Conservation (phyloP, 1,139 yeast genomes). For the Protomyces lactucae-debilis region DNA sequence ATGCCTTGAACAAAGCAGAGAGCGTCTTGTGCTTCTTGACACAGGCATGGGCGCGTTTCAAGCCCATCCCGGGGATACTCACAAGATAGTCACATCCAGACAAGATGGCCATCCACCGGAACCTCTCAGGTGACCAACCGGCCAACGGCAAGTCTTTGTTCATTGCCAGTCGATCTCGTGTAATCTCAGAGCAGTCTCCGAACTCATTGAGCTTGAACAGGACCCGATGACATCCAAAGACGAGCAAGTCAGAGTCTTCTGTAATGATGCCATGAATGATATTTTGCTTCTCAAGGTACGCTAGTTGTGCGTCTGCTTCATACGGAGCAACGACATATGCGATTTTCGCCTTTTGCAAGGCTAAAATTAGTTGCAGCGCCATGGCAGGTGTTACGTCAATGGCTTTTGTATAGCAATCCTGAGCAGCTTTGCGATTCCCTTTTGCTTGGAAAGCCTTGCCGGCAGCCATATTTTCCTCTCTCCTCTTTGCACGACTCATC, state of each 20-base stretch:
- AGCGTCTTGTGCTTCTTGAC: slow-evolving; percentile 52
- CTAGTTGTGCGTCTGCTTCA: slow-evolving; percentile 98
- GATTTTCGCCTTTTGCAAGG: slow-evolving; percentile 55
- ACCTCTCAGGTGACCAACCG: slow-evolving; percentile 51
- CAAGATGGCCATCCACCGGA: slow-evolving; percentile 73
- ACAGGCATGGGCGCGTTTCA: slow-evolving; percentile 65
- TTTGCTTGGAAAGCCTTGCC: slow-evolving; percentile 50
- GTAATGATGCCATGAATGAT: slow-evolving; percentile 79
- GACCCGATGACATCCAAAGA: slow-evolving; percentile 75
- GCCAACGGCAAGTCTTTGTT: slow-evolving; percentile 46
- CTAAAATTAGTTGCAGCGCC: slow-evolving; percentile 81
- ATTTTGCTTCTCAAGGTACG: slow-evolving; percentile 71
- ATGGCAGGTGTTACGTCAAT: slow-evolving; percentile 85
- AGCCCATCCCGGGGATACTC: slow-evolving; percentile 78
- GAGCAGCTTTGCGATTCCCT: slow-evolving; percentile 59
- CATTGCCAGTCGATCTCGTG: slow-evolving; percentile 43
- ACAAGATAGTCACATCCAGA: slow-evolving; percentile 95
- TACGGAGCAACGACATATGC: slow-evolving; percentile 90
- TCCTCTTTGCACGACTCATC: slow-evolving; percentile 50
- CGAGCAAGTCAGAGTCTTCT: slow-evolving; percentile 88
- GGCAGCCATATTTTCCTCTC: slow-evolving; percentile 54
- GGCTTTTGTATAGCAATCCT: slow-evolving; percentile 67
- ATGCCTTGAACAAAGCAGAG: slow-evolving; percentile 53
- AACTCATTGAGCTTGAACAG: slow-evolving; percentile 76
- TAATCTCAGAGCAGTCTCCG: slow-evolving; percentile 70